Evolutionary conservation across 2,329 filamentous ascomycete genomes (phyloP), one percentile per base, ranked within the genome.

Genomic region (Seiridium unicorne): DNA sequence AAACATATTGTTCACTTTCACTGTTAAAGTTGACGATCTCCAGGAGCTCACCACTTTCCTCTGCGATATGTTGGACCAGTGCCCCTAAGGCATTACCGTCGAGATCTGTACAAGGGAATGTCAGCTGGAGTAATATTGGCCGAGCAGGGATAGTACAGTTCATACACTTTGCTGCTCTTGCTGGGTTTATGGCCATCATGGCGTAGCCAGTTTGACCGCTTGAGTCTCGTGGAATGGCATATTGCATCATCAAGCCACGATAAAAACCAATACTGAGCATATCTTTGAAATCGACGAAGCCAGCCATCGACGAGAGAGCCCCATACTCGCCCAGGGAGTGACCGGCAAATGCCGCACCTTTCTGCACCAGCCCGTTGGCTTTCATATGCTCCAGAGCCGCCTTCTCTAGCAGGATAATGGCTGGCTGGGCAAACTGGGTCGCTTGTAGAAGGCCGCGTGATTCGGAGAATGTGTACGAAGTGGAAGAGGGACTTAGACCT

Each of bases 351-450:
- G 91, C 96, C 84, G 92, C 97, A 80, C 98, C 94, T 61, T 92
- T 85, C 69, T 97, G 93, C 36, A 99, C 93, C 44, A 99, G 86
- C 62, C 95, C 95, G 84, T 97, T 97, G 69, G 92, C 86, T 72
- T 92, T 92, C 95, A 99, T 98, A 76, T 99, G 95, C 79, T 98
- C 95, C 69, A 98, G 99, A 69, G 92, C 96, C 60, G 95, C 95
- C 86, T 98, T 99, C 83, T 99, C 95, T 94, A 99, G 98, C 55
- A 99, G 84, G 1, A 95, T 99, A 68, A 99, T 82, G 56, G 95
- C 95, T 38, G 95, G 95, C 78, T 99, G 95, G 0, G 95, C 99
- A 81, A 99, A 99, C 73, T 98, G 95, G 4, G 95, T 99, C 4
- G 95, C 94, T 44, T 95, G 98, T 42, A 99, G 85, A 59, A 99